These are phyloP conservation scores for Spiraea crenata DNA, from an alignment of 331 rosid species.

Conservation along the genomic window DNA sequence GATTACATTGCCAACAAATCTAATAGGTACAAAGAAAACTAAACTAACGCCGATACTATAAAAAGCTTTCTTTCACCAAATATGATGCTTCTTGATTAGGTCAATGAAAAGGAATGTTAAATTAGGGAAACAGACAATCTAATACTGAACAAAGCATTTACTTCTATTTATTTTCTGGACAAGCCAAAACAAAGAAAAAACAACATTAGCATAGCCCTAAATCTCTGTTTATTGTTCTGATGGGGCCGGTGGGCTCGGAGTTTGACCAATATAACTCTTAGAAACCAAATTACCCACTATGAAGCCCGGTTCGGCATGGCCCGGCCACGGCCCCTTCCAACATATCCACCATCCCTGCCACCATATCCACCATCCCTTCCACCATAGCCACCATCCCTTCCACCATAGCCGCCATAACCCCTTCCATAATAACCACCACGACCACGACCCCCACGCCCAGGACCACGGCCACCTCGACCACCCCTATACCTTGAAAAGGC, in stretches of 20 bases:
- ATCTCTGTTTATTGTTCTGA: constrained; percentile 12
- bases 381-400: constrained; percentile 44
- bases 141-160: constrained; percentile 12
- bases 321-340: constrained; percentile 62
- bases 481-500: constrained; percentile 56
- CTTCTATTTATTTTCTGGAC: constrained; percentile 36
- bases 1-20: too few relatives aligned
- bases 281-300: constrained; percentile 25
- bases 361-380: constrained; percentile 44
- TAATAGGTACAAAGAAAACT: too few relatives aligned
- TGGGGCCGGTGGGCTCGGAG: constrained; percentile 6
- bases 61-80: constrained; percentile 1
- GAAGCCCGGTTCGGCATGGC: constrained; percentile 30
- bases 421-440: constrained; percentile 59
- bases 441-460: constrained; percentile 54
- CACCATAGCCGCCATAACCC: constrained; percentile 40
- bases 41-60: not conserved
- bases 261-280: constrained; percentile 8
- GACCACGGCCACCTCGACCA: constrained; percentile 61
- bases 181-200: constrained; percentile 18
- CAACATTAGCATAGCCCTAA: constrained; percentile 24
- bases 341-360: constrained; percentile 46
- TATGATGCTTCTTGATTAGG: constrained; percentile 18
- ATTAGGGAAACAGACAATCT: constrained; percentile 17
- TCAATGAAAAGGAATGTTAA: constrained; percentile 21